Conservation (phyloP, 495 filamentous ascomycete genomes). For the Trichoderma reesei region DNA sequence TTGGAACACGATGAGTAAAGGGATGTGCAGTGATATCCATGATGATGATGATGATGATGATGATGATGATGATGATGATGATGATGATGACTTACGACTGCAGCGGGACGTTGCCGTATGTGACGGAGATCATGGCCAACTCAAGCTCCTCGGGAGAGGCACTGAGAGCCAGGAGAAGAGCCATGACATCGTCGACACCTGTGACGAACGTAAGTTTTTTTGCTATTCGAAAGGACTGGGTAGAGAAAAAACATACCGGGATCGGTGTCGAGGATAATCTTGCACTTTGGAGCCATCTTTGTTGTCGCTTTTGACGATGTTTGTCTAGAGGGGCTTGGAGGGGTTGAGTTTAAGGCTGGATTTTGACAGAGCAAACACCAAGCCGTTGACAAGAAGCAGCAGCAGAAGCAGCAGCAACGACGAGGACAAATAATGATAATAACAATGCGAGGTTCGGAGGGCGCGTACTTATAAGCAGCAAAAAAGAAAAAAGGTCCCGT, state of each 20-base stretch:
- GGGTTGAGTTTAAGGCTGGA: not conserved
- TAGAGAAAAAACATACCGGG: conserved; percentile 41
- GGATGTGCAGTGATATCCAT: not conserved
- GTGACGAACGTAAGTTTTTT: conserved; percentile 12
- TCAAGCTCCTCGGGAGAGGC: conserved; percentile 79
- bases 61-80: not conserved
- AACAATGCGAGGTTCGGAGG: too few relatives aligned
- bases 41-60: conserved; percentile 1
- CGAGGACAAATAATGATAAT: too few relatives aligned
- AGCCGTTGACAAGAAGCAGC: too few relatives aligned
- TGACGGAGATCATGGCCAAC: conserved; percentile 78
- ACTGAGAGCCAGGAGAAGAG: conserved; percentile 70
- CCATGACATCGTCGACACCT: conserved; percentile 91
- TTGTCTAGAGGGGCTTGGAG: not conserved
- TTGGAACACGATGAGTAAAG: conserved; percentile 10
- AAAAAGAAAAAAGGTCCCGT: too few relatives aligned
- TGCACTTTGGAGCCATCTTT: conserved; percentile 50
- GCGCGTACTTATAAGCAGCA: too few relatives aligned
- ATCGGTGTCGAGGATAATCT: conserved; percentile 91
- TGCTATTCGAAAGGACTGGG: not conserved
- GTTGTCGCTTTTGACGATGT: not conserved
- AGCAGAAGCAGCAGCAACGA: too few relatives aligned
- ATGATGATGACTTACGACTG: conserved; percentile 43
- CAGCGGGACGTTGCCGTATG: conserved; percentile 85
- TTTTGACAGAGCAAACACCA: too few relatives aligned